Conservation (phyloP, 345 rosid genomes). For the Gossypium turneri region DNA sequence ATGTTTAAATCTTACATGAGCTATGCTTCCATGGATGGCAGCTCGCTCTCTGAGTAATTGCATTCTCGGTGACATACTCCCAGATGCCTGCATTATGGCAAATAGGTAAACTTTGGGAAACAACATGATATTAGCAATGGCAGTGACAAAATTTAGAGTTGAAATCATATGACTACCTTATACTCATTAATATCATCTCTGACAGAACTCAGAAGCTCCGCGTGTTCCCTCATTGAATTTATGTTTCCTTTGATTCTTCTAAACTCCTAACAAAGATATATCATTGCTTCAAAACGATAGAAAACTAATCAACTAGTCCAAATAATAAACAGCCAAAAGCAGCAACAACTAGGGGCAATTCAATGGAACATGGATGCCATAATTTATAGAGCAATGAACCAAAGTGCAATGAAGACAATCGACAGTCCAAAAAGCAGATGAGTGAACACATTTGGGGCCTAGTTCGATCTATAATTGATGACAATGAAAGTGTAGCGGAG, state of each 20-base stretch:
- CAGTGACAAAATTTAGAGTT: background rate
- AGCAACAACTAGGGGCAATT: background rate
- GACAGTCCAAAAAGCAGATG: background rate
- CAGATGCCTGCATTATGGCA: conserved; percentile 72
- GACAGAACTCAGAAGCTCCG: conserved; percentile 94
- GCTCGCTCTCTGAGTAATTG: conserved; percentile 90
- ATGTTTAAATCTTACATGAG: conserved; percentile 52
- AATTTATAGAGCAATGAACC: background rate
- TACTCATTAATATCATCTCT: conserved; percentile 96
- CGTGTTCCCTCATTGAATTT: conserved; percentile 87
- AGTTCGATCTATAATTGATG: background rate
- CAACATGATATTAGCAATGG: background rate
- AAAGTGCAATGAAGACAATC: background rate
- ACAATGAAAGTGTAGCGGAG: background rate
- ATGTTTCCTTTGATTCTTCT: conserved; percentile 89
- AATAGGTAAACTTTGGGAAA: conserved; percentile 13
- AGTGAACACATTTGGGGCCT: background rate
- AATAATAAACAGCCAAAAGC: conserved; percentile 10
- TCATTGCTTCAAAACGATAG: conserved; percentile 16
- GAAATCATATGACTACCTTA: conserved; percentile 44
- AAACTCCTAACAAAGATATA: conserved; percentile 55
- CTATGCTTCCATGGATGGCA: conserved; percentile 90
- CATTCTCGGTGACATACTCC: conserved; percentile 87
- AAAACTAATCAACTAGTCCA: conserved; percentile 7
- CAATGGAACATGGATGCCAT: background rate